These are phyloP conservation scores for Candida vartiovaarae DNA, from an alignment of 805 yeast species.

Conservation along the genomic window DNA sequence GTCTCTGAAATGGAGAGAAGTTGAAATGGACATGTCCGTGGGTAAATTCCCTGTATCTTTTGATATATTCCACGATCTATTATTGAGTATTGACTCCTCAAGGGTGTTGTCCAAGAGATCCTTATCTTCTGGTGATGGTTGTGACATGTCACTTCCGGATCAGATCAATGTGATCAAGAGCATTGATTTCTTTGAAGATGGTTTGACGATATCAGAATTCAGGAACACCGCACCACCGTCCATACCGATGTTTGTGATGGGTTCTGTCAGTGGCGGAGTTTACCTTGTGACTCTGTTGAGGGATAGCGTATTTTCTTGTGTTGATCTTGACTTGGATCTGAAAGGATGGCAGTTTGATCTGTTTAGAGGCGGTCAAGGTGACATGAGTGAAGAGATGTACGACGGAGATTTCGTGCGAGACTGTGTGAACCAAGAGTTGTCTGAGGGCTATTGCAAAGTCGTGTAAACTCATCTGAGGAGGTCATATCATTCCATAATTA, in stretches of 20 bases:
- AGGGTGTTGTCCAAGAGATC: background rate
- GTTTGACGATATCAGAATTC: too few species aligned
- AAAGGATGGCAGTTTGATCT: too few species aligned
- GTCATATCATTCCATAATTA: background rate
- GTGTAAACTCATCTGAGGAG: too few species aligned
- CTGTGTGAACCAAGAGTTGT: too few species aligned
- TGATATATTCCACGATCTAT: background rate
- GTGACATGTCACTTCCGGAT: constrained; percentile 5
- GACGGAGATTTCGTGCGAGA: too few species aligned
- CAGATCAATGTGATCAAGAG: constrained; percentile 19
- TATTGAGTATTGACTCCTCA: background rate
- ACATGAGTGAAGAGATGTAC: too few species aligned
- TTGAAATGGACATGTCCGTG: background rate
- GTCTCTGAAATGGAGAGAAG: background rate
- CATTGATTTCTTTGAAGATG: background rate
- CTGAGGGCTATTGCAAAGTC: too few species aligned
- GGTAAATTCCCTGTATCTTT: background rate
- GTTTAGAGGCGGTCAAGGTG: too few species aligned
- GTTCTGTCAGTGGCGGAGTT: constrained; percentile 22
- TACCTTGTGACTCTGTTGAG: constrained; percentile 11
- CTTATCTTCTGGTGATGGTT: background rate
- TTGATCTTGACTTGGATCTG: too few species aligned
- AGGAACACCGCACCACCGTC: background rate
- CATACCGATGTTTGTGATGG: constrained; percentile 18
- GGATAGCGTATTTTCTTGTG: too few species aligned